These are phyloP conservation scores for Russula emetica DNA, from an alignment of 768 basidiomycete species.

Conservation along the genomic window DNA sequence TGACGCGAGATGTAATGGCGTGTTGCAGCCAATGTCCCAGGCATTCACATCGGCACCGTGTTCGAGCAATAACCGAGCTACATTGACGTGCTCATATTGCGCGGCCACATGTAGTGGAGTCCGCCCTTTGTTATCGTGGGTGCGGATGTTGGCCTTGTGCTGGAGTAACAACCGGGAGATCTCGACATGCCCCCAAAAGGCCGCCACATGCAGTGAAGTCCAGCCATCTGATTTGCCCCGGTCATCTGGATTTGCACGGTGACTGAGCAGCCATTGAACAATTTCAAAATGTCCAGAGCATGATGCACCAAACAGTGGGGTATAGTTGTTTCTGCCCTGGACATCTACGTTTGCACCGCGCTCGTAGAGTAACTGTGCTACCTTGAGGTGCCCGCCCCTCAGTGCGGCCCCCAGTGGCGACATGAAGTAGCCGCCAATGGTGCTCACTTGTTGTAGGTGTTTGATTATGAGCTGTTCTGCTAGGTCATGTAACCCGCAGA, in stretches of 20 bases:
- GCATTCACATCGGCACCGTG: not conserved
- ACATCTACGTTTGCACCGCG: not conserved
- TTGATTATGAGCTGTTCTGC: not conserved
- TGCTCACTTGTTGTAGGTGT: not conserved
- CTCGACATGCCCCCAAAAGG: not conserved
- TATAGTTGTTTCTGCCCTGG: not conserved
- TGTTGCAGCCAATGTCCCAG: too few relatives aligned
- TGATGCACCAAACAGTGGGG: not conserved
- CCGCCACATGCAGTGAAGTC: not conserved
- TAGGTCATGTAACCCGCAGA: not conserved
- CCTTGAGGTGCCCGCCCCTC: not conserved
- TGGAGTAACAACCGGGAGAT: not conserved
- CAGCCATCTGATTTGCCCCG: too few relatives aligned
- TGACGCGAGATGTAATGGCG: too few relatives aligned
- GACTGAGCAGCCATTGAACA: not conserved
- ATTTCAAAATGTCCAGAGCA: not conserved
- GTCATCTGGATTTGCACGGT: not conserved
- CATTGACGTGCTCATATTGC: not conserved
- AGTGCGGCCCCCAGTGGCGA: slow-evolving; percentile 2
- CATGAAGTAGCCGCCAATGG: not conserved
- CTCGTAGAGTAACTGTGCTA: not conserved
- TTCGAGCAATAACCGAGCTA: not conserved
- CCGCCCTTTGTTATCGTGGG: not conserved
- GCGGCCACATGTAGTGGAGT: not conserved
- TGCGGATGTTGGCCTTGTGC: not conserved